Evolutionary conservation across 2,329 filamentous ascomycete genomes (phyloP).

Genomic region (Microsporum ferrugineum): DNA sequence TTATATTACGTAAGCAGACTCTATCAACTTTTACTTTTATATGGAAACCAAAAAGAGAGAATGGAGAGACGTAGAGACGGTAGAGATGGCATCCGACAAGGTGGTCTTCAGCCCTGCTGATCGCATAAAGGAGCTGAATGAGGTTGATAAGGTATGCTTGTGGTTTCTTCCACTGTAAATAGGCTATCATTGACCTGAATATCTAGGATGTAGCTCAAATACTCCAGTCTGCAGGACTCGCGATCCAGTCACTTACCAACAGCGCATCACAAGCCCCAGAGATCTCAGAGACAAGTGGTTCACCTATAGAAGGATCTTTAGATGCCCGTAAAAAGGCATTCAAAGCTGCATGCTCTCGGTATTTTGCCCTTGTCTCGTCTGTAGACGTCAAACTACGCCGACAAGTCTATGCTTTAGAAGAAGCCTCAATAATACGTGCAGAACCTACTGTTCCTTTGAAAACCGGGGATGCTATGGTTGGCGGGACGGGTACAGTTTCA

Average conservation of each 20-base stretch:
- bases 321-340: slow-evolving; percentile 50
- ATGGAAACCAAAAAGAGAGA: neutral
- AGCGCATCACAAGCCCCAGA: slow-evolving; percentile 25
- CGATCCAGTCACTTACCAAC: slow-evolving; percentile 53
- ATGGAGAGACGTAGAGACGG: neutral
- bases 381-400: slow-evolving; percentile 64
- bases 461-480: slow-evolving; percentile 19
- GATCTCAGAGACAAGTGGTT: slow-evolving; percentile 13
- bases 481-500: slow-evolving; percentile 19
- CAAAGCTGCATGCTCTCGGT: slow-evolving; percentile 46
- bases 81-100: neutral
- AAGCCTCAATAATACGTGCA: slow-evolving; percentile 58
- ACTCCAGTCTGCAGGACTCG: slow-evolving; percentile 48
- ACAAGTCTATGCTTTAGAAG: slow-evolving; percentile 68
- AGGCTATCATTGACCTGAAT: neutral
- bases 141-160: slow-evolving; percentile 55
- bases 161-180: neutral
- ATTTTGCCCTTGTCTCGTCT: slow-evolving; percentile 60
- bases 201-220: slow-evolving; percentile 42
- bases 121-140: slow-evolving; percentile 67
- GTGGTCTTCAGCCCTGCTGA: slow-evolving; percentile 55
- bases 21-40: neutral
- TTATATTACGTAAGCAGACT: neutral
- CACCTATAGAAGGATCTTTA: slow-evolving; percentile 27
- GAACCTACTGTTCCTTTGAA: slow-evolving; percentile 26